phyloP scores from a whole-genome alignment of 805 yeast species.

The Clavispora phyllophila region DNA sequence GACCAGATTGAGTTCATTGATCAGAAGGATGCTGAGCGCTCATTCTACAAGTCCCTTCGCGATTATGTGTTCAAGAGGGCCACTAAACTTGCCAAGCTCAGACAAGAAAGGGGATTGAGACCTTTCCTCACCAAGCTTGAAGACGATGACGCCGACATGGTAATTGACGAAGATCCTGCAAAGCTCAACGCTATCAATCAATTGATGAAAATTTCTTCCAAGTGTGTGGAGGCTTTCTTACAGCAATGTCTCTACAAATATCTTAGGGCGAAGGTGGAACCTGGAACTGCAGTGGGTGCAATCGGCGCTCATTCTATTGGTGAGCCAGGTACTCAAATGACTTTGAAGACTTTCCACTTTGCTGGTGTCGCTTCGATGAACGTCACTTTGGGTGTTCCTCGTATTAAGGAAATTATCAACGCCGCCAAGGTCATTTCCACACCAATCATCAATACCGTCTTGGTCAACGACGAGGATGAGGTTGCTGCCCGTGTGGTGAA shows the following conservation, averaged over 20 bases:
- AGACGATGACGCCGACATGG: conserved; percentile 30
- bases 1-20: conserved; percentile 65
- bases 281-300: conserved; percentile 99
- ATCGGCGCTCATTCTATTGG: conserved; percentile 99
- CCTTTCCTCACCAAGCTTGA: conserved; percentile 31
- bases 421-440: conserved; percentile 94
- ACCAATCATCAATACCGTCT: conserved; percentile 90
- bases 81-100: conserved; percentile 45
- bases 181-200: conserved; percentile 51
- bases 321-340: conserved; percentile 98
- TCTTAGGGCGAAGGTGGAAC: conserved; percentile 87
- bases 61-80: conserved; percentile 59
- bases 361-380: conserved; percentile 97
- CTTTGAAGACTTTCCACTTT: conserved; percentile 94
- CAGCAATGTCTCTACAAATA: conserved; percentile 77
- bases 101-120: conserved; percentile 50
- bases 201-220: conserved; percentile 59
- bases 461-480: conserved; percentile 91
- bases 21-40: conserved; percentile 82
- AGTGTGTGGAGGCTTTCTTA: conserved; percentile 60
- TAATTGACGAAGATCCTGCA: conserved; percentile 25
- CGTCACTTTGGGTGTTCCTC: conserved; percentile 95
- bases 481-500: conserved; percentile 98
- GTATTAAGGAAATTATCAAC: conserved; percentile 95
- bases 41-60: conserved; percentile 71